These are phyloP conservation scores for Septoria linicola DNA, from an alignment of 2,329 filamentous ascomycete genomes.

Conservation along the genomic window DNA sequence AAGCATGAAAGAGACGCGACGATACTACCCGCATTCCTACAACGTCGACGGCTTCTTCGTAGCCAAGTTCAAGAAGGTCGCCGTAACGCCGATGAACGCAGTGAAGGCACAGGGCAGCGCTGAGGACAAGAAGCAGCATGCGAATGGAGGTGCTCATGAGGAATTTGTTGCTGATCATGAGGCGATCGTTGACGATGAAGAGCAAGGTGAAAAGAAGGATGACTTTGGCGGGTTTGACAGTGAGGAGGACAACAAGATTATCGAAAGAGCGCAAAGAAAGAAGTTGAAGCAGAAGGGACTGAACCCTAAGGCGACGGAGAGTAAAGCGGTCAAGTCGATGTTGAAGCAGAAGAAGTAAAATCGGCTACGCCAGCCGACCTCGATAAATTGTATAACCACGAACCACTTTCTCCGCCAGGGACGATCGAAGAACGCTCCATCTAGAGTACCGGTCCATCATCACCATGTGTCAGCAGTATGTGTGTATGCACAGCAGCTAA, in stretches of 20 bases:
- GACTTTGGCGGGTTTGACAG: slow-evolving; percentile 53
- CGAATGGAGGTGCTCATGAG: slow-evolving; percentile 29
- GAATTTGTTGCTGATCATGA: slow-evolving; percentile 32
- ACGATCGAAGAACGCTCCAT: no score
- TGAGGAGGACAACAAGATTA: slow-evolving; percentile 51
- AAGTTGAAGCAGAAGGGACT: slow-evolving; percentile 49
- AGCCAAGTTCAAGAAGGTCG: slow-evolving; percentile 93
- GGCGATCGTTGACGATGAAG: slow-evolving; percentile 59
- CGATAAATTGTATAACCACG: not conserved
- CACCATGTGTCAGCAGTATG: no score
- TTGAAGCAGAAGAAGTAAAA: slow-evolving; percentile 12
- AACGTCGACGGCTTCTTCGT: slow-evolving; percentile 99
- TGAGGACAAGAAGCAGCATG: slow-evolving; percentile 35
- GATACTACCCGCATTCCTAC: slow-evolving; percentile 88
- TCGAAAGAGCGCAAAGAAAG: slow-evolving; percentile 47
- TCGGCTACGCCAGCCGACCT: no score
- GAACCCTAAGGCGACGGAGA: slow-evolving; percentile 44
- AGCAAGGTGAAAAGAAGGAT: slow-evolving; percentile 52
- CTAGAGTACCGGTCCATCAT: no score
- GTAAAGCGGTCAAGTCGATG: slow-evolving; percentile 26
- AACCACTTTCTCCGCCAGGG: no score
- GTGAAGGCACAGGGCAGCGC: slow-evolving; percentile 43
- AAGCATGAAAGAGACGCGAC: slow-evolving; percentile 74
- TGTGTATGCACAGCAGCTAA: no score
- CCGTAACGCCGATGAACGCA: slow-evolving; percentile 66